These are phyloP conservation scores for Aeschynomene evenia DNA, from an alignment of 306 rosid species.

Conservation along the genomic window DNA sequence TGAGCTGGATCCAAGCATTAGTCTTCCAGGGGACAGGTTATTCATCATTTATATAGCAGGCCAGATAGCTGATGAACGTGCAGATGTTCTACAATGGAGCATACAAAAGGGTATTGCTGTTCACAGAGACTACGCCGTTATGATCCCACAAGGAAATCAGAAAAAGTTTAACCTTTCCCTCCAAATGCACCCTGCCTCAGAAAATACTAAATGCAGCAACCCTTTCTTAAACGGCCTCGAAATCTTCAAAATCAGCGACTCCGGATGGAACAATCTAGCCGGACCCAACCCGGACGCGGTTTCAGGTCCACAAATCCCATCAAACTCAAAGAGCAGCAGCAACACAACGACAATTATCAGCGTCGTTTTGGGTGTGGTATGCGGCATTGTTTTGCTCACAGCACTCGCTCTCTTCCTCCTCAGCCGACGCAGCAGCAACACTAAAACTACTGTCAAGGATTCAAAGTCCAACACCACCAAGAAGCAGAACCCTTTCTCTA, in stretches of 20 bases:
- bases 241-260: conserved; percentile 33
- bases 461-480: no score
- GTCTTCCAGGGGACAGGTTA: accelerated
- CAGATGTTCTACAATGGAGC: not conserved
- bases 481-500: no score
- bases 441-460: no score
- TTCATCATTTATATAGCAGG: conserved; percentile 26
- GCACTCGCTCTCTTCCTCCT: not conserved
- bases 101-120: not conserved
- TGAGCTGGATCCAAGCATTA: not conserved
- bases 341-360: not conserved
- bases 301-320: not conserved
- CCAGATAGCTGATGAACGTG: not conserved
- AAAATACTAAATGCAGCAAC: not conserved
- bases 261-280: not conserved
- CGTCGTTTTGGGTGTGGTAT: no score
- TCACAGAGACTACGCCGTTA: not conserved
- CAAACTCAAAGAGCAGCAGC: not conserved
- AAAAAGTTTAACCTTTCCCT: not conserved
- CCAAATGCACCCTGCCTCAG: not conserved
- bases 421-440: not conserved
- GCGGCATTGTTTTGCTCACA: not conserved
- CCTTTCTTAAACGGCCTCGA: conserved; percentile 41
- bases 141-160: not conserved
- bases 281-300: conserved; percentile 10